These are phyloP conservation scores for Cochlearia excelsa DNA, from an alignment of 345 rosid species.

Conservation along the genomic window DNA sequence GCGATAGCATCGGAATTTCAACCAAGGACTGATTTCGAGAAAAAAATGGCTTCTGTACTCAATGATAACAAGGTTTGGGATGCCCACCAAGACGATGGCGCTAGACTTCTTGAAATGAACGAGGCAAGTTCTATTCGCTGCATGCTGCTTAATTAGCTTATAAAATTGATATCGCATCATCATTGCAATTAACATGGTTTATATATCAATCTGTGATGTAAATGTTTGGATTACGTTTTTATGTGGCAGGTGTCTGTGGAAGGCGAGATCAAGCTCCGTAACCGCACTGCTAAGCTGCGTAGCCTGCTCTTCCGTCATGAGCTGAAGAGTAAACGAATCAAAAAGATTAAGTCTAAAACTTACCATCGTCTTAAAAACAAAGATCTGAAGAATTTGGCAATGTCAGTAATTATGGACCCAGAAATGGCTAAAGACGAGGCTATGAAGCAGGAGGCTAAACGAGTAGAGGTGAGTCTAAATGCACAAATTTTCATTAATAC, in stretches of 20 bases:
- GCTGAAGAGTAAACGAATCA: conserved; percentile 69
- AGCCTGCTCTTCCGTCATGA: conserved; percentile 89
- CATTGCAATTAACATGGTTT: background rate
- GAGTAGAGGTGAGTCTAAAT: conserved; percentile 67
- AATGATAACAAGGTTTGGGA: conserved; percentile 55
- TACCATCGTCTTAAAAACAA: conserved; percentile 72
- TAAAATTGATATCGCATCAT: background rate
- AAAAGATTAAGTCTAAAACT: conserved; percentile 89
- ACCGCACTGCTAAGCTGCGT: conserved; percentile 80
- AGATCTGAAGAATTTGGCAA: conserved; percentile 51
- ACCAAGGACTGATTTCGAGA: conserved; percentile 92
- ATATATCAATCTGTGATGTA: conserved; percentile 7
- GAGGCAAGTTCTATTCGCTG: conserved; percentile 48
- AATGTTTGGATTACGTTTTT: conserved; percentile 12
- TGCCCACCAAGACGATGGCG: conserved; percentile 82
- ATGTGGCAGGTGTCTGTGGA: conserved; percentile 65
- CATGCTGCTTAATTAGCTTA: conserved; percentile 4
- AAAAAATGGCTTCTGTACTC: conserved; percentile 74
- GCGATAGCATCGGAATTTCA: conserved; percentile 91
- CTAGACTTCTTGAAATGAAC: conserved; percentile 79
- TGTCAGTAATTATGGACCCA: conserved; percentile 61
- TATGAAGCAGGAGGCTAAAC: conserved; percentile 63
- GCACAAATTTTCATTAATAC: background rate
- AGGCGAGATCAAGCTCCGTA: conserved; percentile 55
- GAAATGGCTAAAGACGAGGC: conserved; percentile 82